Base-by-base conservation (phyloP, 192 early-diverging fungal genomes). In the Dimargaris verticillata region DNA sequence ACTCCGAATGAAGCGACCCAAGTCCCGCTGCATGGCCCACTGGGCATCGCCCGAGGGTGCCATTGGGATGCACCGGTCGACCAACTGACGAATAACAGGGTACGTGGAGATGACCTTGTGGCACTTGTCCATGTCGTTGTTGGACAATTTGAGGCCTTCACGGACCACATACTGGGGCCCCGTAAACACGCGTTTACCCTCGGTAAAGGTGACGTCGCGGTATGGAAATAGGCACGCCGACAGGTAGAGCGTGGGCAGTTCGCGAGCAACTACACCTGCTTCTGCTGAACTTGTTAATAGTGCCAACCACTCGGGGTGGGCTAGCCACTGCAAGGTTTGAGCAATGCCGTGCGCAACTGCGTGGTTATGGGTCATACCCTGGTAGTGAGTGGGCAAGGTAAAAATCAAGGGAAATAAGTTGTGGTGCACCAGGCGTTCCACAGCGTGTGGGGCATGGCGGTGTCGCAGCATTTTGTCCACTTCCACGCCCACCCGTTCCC, bases 381-480 rank as follows among this genome's bases (percentile, higher is more conserved):
- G 17, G 28, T 18, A n/a, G 26, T 18, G 18, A 5, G 57, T 15
- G 29, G 44, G 44, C 5, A 62, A 47, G 24, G 41, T 14, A 55
- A 77, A 74, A 2, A 74, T 62, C 1, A 26, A 49, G 6, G 24
- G 52, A 44, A 69, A 82, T 33, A 79, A 71, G 2, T 73, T 75
- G 60, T 73, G 72, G 3, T 66, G 47, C 46, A 68, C 29, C 6
- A 87, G 59, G 47, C 78, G 38, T 28, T 68, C 64, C 18, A 87
- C 59, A 0, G 84, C 62, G 44, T 74, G 65, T 28, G 77, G 62
- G 0, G 85, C 81, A 33, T 76, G 64, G 17, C 67, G 63, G 14
- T 88, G 85, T 12, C 64, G 72, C 49, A 95, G 75, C 92, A 97
- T 96, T 67, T 97, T 97, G 53, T 91, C 86, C 7, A 99, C 49